These are phyloP conservation scores for Aegilops tauschii DNA, from an alignment of 176 grass and related monocot genomes.

Conservation along the genomic window DNA sequence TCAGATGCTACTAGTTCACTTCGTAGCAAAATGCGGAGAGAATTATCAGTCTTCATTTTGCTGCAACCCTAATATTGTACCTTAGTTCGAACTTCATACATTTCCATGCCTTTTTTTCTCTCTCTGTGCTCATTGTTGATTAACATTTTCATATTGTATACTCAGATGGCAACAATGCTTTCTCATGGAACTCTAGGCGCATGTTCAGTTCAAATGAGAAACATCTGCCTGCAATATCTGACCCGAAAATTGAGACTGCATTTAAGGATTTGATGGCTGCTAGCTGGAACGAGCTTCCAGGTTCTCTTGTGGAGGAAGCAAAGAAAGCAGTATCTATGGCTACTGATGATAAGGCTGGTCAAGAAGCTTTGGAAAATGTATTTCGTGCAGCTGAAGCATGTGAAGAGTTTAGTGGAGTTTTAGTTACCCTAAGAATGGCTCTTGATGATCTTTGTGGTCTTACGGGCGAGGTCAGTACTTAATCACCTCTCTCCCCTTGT, in stretches of 20 bases:
- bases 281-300: slow-evolving; percentile 84
- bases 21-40: neutral
- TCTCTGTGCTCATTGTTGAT: slow-evolving; percentile 8
- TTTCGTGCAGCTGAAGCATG: slow-evolving; percentile 85
- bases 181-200: slow-evolving; percentile 47
- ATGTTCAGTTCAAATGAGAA: slow-evolving; percentile 66
- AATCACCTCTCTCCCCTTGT: slow-evolving; percentile 12
- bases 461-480: slow-evolving; percentile 68
- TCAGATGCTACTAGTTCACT: neutral
- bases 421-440: slow-evolving; percentile 89
- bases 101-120: neutral
- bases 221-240: slow-evolving; percentile 70
- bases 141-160: slow-evolving; percentile 6
- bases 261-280: slow-evolving; percentile 96
- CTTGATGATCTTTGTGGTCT: slow-evolving; percentile 95
- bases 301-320: slow-evolving; percentile 60
- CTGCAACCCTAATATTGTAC: neutral
- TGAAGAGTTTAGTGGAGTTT: slow-evolving; percentile 72
- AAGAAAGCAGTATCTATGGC: slow-evolving; percentile 74
- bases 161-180: slow-evolving; percentile 47
- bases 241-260: slow-evolving; percentile 68
- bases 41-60: neutral
- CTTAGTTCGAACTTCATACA: neutral
- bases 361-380: slow-evolving; percentile 71
- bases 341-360: slow-evolving; percentile 65